Evolutionary conservation across 2,329 filamentous ascomycete genomes (phyloP), one percentile per base, ranked within the genome.

Genomic region (Sporothrix sp.): DNA sequence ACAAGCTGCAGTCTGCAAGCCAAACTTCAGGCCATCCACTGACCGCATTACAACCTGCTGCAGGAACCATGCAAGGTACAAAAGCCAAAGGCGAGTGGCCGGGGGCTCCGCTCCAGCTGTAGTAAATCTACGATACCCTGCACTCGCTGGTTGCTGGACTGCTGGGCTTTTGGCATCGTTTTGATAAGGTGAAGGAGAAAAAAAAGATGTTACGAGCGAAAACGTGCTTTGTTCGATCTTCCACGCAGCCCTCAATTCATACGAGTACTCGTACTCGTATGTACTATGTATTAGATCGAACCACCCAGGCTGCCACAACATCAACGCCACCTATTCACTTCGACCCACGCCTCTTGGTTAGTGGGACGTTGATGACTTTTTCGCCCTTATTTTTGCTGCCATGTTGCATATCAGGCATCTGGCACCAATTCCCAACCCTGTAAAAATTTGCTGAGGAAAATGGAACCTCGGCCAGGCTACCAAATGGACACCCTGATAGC

Each of bases 31-130:
- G 30, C 30, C 30, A 35, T 35, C 14, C 2, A 35, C 11, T 16
- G 20, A 36, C n/a, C 25, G 20, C n/a, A n/a, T n/a, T n/a, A n/a
- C n/a, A n/a, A n/a, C n/a, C n/a, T n/a, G 18, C 45, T 52, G 50
- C 52, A 54, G 50, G 48, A 50, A 51, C 50, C 36, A 50, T 52
- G 50, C 49, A 54, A 54, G 53, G 53, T 48, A 52, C 50, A 20
- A 32, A 23, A 21, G 27, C 16, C 28, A 35, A 28, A 38, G 36
- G 20, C 37, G 48, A 20, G 32, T n/a, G 8, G 30, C 32, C 20
- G 20, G 30, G 32, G n/a, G 42, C 13, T 33, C 30, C 42, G 30
- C 30, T 25, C 43, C 43, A 18, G 30, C 20, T 35, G 25, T 30
- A 36, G 27, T 44, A 14, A 28, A 45, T 16, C 10, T 6, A 5